A percentile compares a stretch with the other conserved stretches of the same genome.
Evolutionary conservation across 345 rosid genomes (phyloP).

Genomic region (Boechera retrofracta): DNA sequence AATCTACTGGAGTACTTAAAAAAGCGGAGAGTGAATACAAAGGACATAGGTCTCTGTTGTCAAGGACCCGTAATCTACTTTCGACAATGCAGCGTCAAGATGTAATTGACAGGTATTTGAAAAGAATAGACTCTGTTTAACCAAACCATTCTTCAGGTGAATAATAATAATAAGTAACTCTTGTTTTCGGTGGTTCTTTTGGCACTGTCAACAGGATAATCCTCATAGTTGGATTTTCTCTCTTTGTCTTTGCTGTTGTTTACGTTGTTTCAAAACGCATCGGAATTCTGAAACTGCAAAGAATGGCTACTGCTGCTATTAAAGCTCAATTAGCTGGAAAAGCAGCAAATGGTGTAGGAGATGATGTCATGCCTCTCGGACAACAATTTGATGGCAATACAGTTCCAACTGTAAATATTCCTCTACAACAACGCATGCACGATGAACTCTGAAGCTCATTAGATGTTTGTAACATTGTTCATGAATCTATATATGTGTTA

Average conservation of each 20-base stretch:
- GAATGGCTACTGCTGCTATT: constrained; percentile 76
- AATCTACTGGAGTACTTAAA: constrained; percentile 74
- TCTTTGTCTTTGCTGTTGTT: constrained; percentile 81
- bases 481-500: no score
- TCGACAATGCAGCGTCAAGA: constrained; percentile 95
- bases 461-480: neutral
- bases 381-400: constrained; percentile 50
- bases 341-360: constrained; percentile 51
- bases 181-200: constrained; percentile 26
- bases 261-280: constrained; percentile 89
- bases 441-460: constrained; percentile 68
- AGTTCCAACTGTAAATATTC: constrained; percentile 51
- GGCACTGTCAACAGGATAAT: constrained; percentile 59
- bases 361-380: constrained; percentile 51
- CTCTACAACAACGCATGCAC: constrained; percentile 55
- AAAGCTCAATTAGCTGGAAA: constrained; percentile 70
- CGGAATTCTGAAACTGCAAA: constrained; percentile 73
- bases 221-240: constrained; percentile 62
- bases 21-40: constrained; percentile 96
- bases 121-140: neutral
- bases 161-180: neutral
- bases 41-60: constrained; percentile 84
- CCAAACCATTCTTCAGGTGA: neutral
- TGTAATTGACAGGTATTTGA: constrained; percentile 72
- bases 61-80: constrained; percentile 81